A percentile compares a stretch with the other conserved stretches of the same genome.
These are phyloP conservation scores for Kuraishia molischiana DNA, from an alignment of 805 yeast genomes.

Conservation along the genomic window DNA sequence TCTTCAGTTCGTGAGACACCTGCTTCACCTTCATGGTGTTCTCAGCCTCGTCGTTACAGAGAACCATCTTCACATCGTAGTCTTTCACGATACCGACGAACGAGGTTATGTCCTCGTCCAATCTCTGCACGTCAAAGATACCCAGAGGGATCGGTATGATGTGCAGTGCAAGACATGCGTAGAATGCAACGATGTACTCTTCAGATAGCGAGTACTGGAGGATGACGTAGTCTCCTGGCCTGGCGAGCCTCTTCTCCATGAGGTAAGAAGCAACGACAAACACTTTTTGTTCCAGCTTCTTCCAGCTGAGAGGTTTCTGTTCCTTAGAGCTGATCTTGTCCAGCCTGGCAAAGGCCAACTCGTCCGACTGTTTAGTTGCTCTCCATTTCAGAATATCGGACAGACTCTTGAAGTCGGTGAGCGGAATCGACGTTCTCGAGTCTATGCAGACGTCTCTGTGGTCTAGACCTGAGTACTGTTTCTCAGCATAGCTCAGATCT, in stretches of 20 bases:
- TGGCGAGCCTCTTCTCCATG: conserved; percentile 51
- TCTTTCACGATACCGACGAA: conserved; percentile 58
- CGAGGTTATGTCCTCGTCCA: conserved; percentile 66
- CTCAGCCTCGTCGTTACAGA: conserved; percentile 75
- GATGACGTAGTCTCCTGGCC: conserved; percentile 64
- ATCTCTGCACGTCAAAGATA: conserved; percentile 55
- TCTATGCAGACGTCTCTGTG: conserved; percentile 69
- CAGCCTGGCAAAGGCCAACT: conserved; percentile 54
- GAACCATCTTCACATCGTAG: conserved; percentile 59
- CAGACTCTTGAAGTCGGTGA: conserved; percentile 64
- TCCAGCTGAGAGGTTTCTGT: conserved; percentile 61
- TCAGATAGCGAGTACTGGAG: conserved; percentile 82
- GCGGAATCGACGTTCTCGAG: conserved; percentile 62
- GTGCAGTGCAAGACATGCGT: conserved; percentile 82
- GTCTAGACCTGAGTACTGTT: conserved; percentile 78
- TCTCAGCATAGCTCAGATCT: conserved; percentile 52
- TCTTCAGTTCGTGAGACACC: conserved; percentile 48
- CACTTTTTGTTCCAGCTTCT: conserved; percentile 65
- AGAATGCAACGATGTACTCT: conserved; percentile 72
- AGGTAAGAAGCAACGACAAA: conserved; percentile 69
- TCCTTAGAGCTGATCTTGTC: conserved; percentile 31
- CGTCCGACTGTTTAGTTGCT: conserved; percentile 63
- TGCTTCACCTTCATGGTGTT: conserved; percentile 57
- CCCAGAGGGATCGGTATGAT: conserved; percentile 67
- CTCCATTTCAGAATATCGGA: conserved; percentile 74